Percentiles rank a stretch among this genome's conserved stretches.
These are phyloP conservation scores for Aspergillus proliferans DNA, from an alignment of 2,329 filamentous ascomycete species.

Conservation along the genomic window DNA sequence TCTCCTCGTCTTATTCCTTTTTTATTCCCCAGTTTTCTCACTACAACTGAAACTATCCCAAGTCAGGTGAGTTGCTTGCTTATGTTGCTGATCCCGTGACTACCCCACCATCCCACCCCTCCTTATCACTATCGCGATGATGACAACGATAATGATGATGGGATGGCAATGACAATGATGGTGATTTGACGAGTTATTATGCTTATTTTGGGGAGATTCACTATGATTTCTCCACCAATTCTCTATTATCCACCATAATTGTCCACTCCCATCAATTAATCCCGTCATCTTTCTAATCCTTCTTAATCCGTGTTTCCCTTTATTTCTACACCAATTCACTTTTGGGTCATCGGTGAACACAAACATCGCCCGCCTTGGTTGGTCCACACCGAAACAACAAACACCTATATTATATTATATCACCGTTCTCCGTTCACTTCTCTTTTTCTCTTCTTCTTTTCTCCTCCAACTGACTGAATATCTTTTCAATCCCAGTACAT, in stretches of 20 bases:
- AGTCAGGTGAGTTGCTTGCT: not conserved
- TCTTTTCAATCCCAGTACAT: slow-evolving; percentile 18
- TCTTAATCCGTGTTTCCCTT: slow-evolving; percentile 1
- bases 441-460: slow-evolving; percentile 11
- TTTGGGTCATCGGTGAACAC: slow-evolving; percentile 38
- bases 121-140: slow-evolving; percentile 1
- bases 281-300: slow-evolving; percentile 6
- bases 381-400: slow-evolving; percentile 21
- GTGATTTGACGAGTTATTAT: not conserved
- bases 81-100: not conserved
- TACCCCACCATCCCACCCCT: slow-evolving; percentile 14
- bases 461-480: slow-evolving; percentile 6
- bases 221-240: not conserved
- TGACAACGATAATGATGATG: not conserved
- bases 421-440: slow-evolving; percentile 3
- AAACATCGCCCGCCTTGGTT: slow-evolving; percentile 22
- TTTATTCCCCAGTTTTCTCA: slow-evolving; percentile 1
- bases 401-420: slow-evolving; percentile 10
- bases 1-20: slow-evolving; percentile 5
- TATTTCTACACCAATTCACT: slow-evolving; percentile 15
- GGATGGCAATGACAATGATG: not conserved
- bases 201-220: not conserved
- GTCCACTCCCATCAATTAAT: not conserved
- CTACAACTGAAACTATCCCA: slow-evolving; percentile 1
- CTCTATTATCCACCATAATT: not conserved